These are phyloP conservation scores for Ustilago crameri DNA, from an alignment of 1,284 basidiomycete genomes.

Conservation along the genomic window DNA sequence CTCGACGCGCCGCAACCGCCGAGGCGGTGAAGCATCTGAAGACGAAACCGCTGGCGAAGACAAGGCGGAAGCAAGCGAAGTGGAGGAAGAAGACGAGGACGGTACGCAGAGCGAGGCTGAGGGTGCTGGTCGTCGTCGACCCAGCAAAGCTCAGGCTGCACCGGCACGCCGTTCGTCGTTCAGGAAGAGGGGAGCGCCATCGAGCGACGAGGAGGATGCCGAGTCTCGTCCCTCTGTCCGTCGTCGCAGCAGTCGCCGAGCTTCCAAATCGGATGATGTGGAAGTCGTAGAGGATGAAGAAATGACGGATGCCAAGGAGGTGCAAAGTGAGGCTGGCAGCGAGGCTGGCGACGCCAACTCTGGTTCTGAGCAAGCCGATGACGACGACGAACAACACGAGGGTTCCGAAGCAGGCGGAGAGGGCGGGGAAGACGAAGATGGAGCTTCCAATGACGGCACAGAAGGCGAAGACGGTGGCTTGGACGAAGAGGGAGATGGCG, in stretches of 20 bases:
- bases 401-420: conserved; percentile 4
- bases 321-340: conserved; percentile 33
- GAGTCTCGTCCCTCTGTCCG: conserved; percentile 36
- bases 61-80: conserved; percentile 23
- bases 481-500: conserved; percentile 27
- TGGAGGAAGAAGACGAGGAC: conserved; percentile 20
- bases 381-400: conserved; percentile 9
- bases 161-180: conserved; percentile 13
- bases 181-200: conserved; percentile 33
- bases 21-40: conserved; percentile 26
- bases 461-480: conserved; percentile 31
- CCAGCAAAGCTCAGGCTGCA: conserved; percentile 9
- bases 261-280: conserved; percentile 34
- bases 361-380: conserved; percentile 12
- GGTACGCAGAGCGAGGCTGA: conserved; percentile 38
- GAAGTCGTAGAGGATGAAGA: conserved; percentile 34
- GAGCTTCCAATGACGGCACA: conserved; percentile 20
- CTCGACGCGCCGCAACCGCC: conserved; percentile 37
- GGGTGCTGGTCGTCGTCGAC: conserved; percentile 15
- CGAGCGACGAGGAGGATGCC: conserved; percentile 40
- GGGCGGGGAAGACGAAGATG: conserved; percentile 27
- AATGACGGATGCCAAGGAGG: conserved; percentile 41
- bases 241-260: conserved; percentile 39
- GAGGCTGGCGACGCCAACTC: conserved; percentile 24
- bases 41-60: conserved; percentile 27